Evolutionary conservation across 495 filamentous ascomycete genomes (phyloP), one percentile per base, ranked within the genome.

Genomic region (Penicillium cataractarum): DNA sequence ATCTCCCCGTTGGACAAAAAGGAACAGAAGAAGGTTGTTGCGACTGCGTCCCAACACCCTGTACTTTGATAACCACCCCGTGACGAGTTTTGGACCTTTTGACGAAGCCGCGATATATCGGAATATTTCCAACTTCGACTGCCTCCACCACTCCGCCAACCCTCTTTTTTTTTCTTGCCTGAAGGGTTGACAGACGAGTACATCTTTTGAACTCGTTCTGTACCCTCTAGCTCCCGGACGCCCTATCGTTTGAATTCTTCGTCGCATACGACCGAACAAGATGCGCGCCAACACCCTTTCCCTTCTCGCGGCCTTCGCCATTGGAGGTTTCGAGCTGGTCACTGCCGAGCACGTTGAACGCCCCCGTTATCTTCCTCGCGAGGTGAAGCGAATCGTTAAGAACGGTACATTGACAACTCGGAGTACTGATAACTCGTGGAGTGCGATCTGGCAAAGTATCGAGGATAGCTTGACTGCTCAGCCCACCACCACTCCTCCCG

Each of bases 331-430:
- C n/a, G 65, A 78, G 46, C 60, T 80, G 44, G 74, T 68, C 32
- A 64, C 68, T 27, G 76, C 76, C 32, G 57, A 71, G 35, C 71
- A 73, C 57, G 67, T 74, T 22, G 69, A 74, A 49, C 73, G 72
- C 52, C 80, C 80, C 39, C 77, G 77, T 49, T 80, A 81, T 64
- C 77, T 81, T 59, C 76, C 80, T 3, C 77, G 76, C 42, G 74
- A 80, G 26, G 59, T 81, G 31, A 85, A 83, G 71, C 71, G 82
- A 40, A 66, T 74, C 29, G 64, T 80, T 40, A 68, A 62, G 53
- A 71, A 66, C 31, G 55, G 58, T 51, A 73, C 69, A 48, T 66
- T 58, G 52, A 26, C 58, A 32, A 21, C 48, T 42, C 42, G 56
- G 46, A 21, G 50, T 21, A 22, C 54, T 39, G 24, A 51, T 35